A percentile compares a stretch with the other conserved stretches of the same genome.
phyloP scores from a whole-genome alignment of 1,139 yeast genomes.

The Pichia sp. region DNA sequence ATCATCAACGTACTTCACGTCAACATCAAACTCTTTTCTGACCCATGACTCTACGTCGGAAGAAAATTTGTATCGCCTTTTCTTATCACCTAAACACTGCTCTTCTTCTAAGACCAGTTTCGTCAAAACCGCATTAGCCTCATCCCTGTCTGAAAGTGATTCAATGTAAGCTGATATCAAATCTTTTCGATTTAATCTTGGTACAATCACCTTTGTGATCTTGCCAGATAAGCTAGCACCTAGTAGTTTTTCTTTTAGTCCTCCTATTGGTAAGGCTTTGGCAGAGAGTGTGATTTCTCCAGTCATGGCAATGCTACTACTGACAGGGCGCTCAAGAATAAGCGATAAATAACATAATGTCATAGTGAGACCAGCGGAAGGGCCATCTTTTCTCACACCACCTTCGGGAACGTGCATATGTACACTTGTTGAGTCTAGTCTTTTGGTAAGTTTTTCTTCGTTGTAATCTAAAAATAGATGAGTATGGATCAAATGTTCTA shows the following conservation, averaged over 20 bases:
- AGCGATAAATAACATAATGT: slow-evolving; percentile 74
- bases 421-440: slow-evolving; percentile 54
- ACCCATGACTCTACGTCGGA: slow-evolving; percentile 46
- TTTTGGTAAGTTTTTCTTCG: slow-evolving; percentile 34
- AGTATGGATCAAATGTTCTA: slow-evolving; percentile 53
- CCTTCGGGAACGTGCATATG: slow-evolving; percentile 92
- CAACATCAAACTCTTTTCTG: slow-evolving; percentile 49
- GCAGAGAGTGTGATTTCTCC: slow-evolving; percentile 91
- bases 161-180: slow-evolving; percentile 47
- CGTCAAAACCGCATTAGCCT: slow-evolving; percentile 27
- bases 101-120: slow-evolving; percentile 30
- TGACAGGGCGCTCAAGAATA: slow-evolving; percentile 63
- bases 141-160: slow-evolving; percentile 27
- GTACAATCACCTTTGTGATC: slow-evolving; percentile 58
- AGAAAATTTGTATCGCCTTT: slow-evolving; percentile 26
- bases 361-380: slow-evolving; percentile 91
- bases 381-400: slow-evolving; percentile 85
- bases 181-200: slow-evolving; percentile 66
- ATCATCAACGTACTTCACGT: slow-evolving; percentile 63
- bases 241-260: slow-evolving; percentile 74
- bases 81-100: slow-evolving; percentile 18
- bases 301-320: slow-evolving; percentile 78
- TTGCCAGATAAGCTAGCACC: slow-evolving; percentile 79
- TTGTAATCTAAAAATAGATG: slow-evolving; percentile 26
- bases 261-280: slow-evolving; percentile 84